A percentile compares a stretch with the other conserved stretches of the same genome.
Conservation (phyloP, 805 yeast genomes). For the Wickerhamomyces chambardii region DNA sequence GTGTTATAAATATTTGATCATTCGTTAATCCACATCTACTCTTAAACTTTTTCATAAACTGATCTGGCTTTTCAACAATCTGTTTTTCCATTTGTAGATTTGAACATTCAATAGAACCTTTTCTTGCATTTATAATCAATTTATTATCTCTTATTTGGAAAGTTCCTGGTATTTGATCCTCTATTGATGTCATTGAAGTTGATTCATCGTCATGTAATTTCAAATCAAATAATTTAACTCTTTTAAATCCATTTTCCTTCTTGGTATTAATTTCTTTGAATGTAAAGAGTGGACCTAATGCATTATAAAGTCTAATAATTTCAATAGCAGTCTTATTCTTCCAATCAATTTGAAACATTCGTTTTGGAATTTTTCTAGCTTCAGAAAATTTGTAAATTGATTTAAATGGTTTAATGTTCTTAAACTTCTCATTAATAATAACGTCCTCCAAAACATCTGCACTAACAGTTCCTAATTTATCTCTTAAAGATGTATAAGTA, state of each 20-base stretch:
- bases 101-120: constrained; percentile 29
- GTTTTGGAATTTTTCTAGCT: constrained; percentile 46
- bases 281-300: constrained; percentile 49
- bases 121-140: constrained; percentile 32
- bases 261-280: constrained; percentile 28
- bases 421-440: constrained; percentile 23
- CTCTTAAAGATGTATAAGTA: constrained; percentile 25
- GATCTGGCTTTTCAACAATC: constrained; percentile 31
- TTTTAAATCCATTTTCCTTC: constrained; percentile 24
- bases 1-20: too few relatives aligned
- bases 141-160: constrained; percentile 17
- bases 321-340: constrained; percentile 20
- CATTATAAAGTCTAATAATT: constrained; percentile 33
- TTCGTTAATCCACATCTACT: constrained; percentile 33
- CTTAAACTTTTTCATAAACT: constrained; percentile 32
- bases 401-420: constrained; percentile 5
- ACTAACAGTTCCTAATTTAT: constrained; percentile 50
- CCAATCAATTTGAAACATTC: constrained; percentile 42
- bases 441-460: constrained; percentile 45
- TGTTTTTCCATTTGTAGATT: constrained; percentile 48
- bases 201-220: neutral
- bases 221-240: constrained; percentile 41
- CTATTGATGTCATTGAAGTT: neutral
- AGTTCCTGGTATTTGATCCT: constrained; percentile 15
- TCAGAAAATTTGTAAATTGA: constrained; percentile 31